phyloP scores from a whole-genome alignment of 805 yeast species.

The Ogataea polymorpha region DNA sequence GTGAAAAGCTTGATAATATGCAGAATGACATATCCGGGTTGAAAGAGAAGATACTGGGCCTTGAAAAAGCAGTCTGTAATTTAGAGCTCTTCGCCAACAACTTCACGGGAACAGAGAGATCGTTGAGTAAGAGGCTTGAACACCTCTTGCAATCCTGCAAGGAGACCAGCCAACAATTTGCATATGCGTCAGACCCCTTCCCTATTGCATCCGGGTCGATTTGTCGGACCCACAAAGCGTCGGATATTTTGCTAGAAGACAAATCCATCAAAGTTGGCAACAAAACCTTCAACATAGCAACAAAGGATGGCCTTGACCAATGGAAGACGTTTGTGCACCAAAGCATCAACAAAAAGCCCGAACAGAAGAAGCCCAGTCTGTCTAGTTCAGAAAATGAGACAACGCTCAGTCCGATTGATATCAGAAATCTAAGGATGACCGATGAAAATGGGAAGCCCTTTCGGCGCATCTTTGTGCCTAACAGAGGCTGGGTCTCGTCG shows the following conservation, averaged over 20 bases:
- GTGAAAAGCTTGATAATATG: neutral
- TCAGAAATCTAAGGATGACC: slow-evolving; percentile 11
- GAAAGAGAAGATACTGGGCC: slow-evolving; percentile 17
- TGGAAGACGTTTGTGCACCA: slow-evolving; percentile 27
- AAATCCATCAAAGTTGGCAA: slow-evolving; percentile 19
- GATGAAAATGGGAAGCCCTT: slow-evolving; percentile 41
- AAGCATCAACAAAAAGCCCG: slow-evolving; percentile 11
- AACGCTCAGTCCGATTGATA: neutral
- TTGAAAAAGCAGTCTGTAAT: slow-evolving; percentile 18
- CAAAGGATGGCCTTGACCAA: slow-evolving; percentile 28
- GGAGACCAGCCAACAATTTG: neutral
- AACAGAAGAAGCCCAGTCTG: neutral
- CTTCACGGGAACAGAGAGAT: slow-evolving; percentile 6
- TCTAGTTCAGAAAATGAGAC: neutral
- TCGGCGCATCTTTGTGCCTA: slow-evolving; percentile 45
- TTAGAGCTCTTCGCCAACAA: slow-evolving; percentile 16
- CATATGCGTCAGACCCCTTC: slow-evolving; percentile 1
- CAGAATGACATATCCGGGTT: slow-evolving; percentile 13
- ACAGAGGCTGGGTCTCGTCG: slow-evolving; percentile 46
- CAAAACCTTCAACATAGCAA: slow-evolving; percentile 30
- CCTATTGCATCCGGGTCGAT: slow-evolving; percentile 1
- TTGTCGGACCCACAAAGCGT: neutral
- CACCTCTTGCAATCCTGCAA: slow-evolving; percentile 3
- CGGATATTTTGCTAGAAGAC: slow-evolving; percentile 1
- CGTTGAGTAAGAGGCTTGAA: slow-evolving; percentile 6